These are phyloP conservation scores for Trichoderma koningii DNA, from an alignment of 2,329 filamentous ascomycete genomes.

Conservation along the genomic window DNA sequence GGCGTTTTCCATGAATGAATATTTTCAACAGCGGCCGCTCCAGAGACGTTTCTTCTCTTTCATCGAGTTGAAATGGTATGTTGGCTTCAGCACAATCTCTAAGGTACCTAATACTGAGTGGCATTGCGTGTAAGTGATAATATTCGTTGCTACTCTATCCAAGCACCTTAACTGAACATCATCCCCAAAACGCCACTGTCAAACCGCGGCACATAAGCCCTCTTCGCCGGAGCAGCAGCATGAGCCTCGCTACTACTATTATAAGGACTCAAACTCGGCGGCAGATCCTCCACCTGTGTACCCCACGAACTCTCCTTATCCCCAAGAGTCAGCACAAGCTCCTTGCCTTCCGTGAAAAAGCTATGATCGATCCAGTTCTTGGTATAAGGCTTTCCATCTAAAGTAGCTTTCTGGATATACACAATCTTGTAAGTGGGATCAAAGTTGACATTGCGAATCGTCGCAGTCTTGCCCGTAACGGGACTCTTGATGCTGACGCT, in stretches of 20 bases:
- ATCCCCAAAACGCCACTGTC: conserved; percentile 5
- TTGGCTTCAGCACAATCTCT: no score
- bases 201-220: conserved; percentile 11
- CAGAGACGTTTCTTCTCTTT: background rate
- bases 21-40: background rate
- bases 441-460: conserved; percentile 62
- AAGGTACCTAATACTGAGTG: no score
- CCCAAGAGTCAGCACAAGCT: conserved; percentile 64
- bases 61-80: background rate
- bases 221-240: background rate
- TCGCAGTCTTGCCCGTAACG: conserved; percentile 61
- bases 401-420: conserved; percentile 66
- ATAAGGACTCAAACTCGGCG: conserved; percentile 57
- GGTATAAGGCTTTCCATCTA: conserved; percentile 61
- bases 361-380: conserved; percentile 69
- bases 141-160: background rate
- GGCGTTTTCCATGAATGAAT: background rate
- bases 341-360: conserved; percentile 66
- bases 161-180: background rate
- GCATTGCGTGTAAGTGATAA: no score
- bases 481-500: conserved; percentile 59
- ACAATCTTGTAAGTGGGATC: conserved; percentile 59
- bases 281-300: conserved; percentile 58
- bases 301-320: conserved; percentile 66
- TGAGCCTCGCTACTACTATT: conserved; percentile 8